Conservation (phyloP, 345 rosid species). For the Eucalyptus polybractea region DNA sequence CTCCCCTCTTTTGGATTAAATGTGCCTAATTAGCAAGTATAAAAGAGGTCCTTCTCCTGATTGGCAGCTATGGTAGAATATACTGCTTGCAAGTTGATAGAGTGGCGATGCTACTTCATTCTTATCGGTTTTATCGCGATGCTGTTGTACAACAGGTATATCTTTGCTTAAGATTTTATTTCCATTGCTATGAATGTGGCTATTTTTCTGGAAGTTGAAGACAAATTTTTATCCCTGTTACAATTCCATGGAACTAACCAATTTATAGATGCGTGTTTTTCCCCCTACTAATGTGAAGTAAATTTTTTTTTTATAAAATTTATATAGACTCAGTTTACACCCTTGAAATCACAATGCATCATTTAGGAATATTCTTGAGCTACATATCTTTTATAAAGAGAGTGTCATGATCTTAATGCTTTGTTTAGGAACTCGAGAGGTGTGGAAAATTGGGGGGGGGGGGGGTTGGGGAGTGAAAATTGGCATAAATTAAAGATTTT, state of each 20-base stretch:
- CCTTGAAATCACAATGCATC: not conserved
- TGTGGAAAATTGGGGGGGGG: not conserved
- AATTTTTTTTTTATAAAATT: not conserved
- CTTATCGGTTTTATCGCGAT: slow-evolving; percentile 89
- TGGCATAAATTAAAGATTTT: not conserved
- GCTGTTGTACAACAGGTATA: slow-evolving; percentile 89
- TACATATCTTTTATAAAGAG: not conserved
- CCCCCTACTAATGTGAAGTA: not conserved
- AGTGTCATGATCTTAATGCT: not conserved
- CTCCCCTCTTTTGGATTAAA: not conserved
- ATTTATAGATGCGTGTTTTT: not conserved
- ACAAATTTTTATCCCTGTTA: not conserved
- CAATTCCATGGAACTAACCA: not conserved
- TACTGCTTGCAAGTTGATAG: slow-evolving; percentile 98
- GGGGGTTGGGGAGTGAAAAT: not conserved
- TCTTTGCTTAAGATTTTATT: not conserved
- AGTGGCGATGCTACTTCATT: slow-evolving; percentile 89
- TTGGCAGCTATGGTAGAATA: slow-evolving; percentile 91
- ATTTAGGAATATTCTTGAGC: not conserved
- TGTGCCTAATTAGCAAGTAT: not conserved
- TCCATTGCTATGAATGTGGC: not conserved
- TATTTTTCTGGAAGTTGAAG: not conserved
- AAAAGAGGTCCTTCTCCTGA: not conserved
- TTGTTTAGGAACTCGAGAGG: not conserved
- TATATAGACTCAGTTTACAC: not conserved